Evolutionary conservation across 352 stramenopile species (phyloP).

Genomic region (Pythium monospermum): DNA sequence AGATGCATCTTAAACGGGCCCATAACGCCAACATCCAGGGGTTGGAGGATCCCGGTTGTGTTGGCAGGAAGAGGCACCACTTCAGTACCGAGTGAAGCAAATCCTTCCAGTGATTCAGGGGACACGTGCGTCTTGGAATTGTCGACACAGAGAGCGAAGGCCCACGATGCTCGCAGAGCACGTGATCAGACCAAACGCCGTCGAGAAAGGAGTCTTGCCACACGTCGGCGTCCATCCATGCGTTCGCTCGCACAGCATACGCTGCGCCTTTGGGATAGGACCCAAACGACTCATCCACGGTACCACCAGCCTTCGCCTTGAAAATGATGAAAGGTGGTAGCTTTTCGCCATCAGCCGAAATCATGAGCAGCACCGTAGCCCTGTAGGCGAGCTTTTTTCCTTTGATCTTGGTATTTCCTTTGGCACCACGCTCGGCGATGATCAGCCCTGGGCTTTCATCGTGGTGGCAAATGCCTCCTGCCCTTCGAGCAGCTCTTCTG

Average conservation of each 20-base stretch:
- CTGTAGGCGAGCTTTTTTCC: slow-evolving; percentile 21
- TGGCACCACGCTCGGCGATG: slow-evolving; percentile 7
- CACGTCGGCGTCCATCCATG: slow-evolving; percentile 22
- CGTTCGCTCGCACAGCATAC: slow-evolving; percentile 22
- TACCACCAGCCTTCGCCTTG: slow-evolving; percentile 15
- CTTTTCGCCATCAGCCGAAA: slow-evolving; percentile 15
- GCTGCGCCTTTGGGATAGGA: slow-evolving; percentile 6
- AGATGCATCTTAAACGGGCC: slow-evolving; percentile 26
- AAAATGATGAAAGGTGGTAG: slow-evolving; percentile 18
- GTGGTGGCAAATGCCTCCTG: slow-evolving; percentile 19
- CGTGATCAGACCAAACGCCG: slow-evolving; percentile 5
- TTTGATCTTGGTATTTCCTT: slow-evolving; percentile 27
- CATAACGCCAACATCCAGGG: slow-evolving; percentile 24
- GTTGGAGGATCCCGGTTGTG: slow-evolving; percentile 20
- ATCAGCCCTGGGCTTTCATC: slow-evolving; percentile 14
- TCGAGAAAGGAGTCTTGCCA: slow-evolving; percentile 15
- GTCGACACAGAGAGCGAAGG: slow-evolving; percentile 20
- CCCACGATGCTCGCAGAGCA: neutral
- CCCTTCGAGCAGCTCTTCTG: slow-evolving; percentile 7
- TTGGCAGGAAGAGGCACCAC: slow-evolving; percentile 19
- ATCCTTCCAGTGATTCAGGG: slow-evolving; percentile 7
- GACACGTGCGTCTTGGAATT: slow-evolving; percentile 28
- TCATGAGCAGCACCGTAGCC: slow-evolving; percentile 16
- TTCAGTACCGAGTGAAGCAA: slow-evolving; percentile 18
- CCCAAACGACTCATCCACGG: slow-evolving; percentile 12